These are phyloP conservation scores for Olyra latifolia DNA, from an alignment of 176 grass and related monocot species.

Conservation along the genomic window DNA sequence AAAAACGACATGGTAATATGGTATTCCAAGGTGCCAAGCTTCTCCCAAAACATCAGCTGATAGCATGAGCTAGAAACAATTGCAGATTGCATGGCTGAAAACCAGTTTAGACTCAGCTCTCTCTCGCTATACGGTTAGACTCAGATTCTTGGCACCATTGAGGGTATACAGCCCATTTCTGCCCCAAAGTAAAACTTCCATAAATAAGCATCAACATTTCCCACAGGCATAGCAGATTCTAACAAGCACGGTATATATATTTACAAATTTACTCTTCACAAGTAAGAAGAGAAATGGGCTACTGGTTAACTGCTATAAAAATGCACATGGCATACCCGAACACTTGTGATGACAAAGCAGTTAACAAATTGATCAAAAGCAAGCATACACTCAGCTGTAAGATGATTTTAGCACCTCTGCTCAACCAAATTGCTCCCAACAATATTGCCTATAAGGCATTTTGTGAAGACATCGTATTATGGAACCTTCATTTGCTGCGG, in stretches of 20 bases:
- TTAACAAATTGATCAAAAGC: background rate
- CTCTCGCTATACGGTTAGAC: too few species aligned
- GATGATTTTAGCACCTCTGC: background rate
- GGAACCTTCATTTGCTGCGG: background rate
- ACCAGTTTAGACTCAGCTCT: too few species aligned
- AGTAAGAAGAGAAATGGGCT: background rate
- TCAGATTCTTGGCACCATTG: background rate
- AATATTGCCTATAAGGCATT: too few species aligned
- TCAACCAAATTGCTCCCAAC: background rate
- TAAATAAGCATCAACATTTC: background rate
- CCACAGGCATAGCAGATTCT: background rate
- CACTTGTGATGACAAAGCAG: background rate
- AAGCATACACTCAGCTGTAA: background rate
- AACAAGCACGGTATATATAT: background rate
- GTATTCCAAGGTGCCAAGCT: too few species aligned
- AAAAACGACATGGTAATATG: too few species aligned
- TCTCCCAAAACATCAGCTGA: too few species aligned
- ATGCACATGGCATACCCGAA: background rate
- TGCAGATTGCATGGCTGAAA: too few species aligned
- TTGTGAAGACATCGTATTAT: too few species aligned
- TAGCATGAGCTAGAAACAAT: too few species aligned
- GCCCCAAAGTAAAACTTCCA: background rate
- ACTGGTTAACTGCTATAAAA: background rate
- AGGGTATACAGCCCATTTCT: background rate
- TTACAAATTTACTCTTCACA: background rate